A percentile compares a stretch with the other conserved stretches of the same genome.
Conservation (phyloP, 225 moss, liverwort and hornwort species). For the Takakia lepidozioides region DNA sequence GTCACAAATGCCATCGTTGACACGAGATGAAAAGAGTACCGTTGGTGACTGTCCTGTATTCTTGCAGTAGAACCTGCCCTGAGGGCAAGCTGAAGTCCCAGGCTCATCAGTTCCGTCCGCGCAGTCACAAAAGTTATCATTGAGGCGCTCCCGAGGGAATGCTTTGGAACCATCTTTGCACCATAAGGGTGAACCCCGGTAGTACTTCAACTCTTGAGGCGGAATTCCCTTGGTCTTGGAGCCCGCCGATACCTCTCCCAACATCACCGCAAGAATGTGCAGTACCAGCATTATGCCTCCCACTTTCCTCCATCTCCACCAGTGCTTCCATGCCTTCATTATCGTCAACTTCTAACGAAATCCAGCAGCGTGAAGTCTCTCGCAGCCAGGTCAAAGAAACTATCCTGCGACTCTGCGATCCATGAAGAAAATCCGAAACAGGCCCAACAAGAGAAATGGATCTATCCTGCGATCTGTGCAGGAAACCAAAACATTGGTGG, state of each 20-base stretch:
- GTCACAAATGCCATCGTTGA: slow-evolving; percentile 62
- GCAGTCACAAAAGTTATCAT: slow-evolving; percentile 57
- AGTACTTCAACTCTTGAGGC: slow-evolving; percentile 32
- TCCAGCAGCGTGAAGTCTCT: too few species aligned
- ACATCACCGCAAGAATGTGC: not conserved
- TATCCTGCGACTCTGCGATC: too few species aligned
- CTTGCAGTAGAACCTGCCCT: slow-evolving; percentile 38
- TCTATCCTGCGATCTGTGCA: too few species aligned
- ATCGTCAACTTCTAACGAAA: too few species aligned
- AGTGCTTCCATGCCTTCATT: too few species aligned
- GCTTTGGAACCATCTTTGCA: slow-evolving; percentile 48
- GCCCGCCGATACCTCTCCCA: slow-evolving; percentile 20
- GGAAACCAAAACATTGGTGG: too few species aligned
- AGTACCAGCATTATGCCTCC: not conserved
- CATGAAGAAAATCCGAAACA: too few species aligned
- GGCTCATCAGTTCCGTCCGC: slow-evolving; percentile 60
- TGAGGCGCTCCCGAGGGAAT: slow-evolving; percentile 38
- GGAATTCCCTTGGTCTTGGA: slow-evolving; percentile 36
- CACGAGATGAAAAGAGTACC: slow-evolving; percentile 34
- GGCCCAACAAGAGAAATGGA: too few species aligned
- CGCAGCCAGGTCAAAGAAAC: too few species aligned
- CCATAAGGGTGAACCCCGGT: slow-evolving; percentile 20
- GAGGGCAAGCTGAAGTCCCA: slow-evolving; percentile 47
- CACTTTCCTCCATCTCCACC: too few species aligned
- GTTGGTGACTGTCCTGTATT: slow-evolving; percentile 28